These are phyloP conservation scores for Dittrichia graveolens DNA, from an alignment of 129 eudicot genomes.

Conservation along the genomic window DNA sequence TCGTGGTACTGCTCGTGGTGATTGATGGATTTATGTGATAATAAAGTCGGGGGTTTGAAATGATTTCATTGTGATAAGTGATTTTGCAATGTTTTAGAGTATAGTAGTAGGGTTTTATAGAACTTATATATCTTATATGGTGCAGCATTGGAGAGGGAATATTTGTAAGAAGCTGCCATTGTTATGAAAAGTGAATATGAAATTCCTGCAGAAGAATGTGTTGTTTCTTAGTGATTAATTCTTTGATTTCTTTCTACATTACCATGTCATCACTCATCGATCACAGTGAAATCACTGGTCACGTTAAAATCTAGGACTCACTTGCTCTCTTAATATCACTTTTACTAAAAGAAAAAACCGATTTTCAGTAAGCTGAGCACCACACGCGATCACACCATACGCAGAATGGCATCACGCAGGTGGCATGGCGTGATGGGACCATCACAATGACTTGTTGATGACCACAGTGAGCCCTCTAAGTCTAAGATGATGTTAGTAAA, in stretches of 20 bases:
- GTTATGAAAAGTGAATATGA: conserved; percentile 39
- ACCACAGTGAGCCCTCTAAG: no score
- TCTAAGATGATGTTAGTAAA: neutral
- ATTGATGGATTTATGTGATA: conserved; percentile 36
- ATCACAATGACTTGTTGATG: no score
- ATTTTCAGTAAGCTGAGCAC: no score
- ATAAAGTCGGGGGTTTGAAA: conserved; percentile 24
- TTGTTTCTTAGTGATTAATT: neutral
- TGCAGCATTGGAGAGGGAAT: conserved; percentile 16
- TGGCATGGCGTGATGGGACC: no score
- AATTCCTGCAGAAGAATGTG: conserved; percentile 2
- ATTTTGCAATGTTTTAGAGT: conserved; percentile 37
- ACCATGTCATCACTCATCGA: no score
- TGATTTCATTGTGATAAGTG: conserved; percentile 37
- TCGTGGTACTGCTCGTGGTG: conserved; percentile 38
- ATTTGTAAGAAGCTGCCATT: conserved; percentile 41
- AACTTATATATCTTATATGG: conserved; percentile 32
- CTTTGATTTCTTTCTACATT: neutral
- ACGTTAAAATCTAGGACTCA: no score
- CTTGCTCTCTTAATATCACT: no score
- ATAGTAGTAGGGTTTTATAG: conserved; percentile 35
- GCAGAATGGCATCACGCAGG: no score
- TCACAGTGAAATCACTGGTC: no score
- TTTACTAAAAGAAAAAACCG: no score
- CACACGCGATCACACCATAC: no score